Conservation (phyloP, 2,329 filamentous ascomycete genomes). For the Pestalotiopsis sp. region DNA sequence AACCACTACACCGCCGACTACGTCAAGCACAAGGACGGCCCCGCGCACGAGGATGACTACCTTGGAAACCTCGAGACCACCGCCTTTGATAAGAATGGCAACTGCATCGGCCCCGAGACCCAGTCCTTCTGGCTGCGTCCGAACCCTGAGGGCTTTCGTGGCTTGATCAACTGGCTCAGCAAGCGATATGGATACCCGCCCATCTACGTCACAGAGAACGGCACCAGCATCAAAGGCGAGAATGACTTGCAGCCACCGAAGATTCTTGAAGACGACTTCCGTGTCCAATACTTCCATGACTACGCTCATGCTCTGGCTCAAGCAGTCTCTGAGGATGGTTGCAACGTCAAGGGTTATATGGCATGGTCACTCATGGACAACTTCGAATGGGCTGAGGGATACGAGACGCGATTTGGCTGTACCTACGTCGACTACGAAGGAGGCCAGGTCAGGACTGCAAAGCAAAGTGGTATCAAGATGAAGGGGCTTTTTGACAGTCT, state of each 20-base stretch:
- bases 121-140: conserved; percentile 82
- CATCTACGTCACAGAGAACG: conserved; percentile 90
- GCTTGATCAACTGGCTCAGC: conserved; percentile 75
- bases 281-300: conserved; percentile 74
- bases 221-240: conserved; percentile 80
- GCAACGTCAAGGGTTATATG: conserved; percentile 78
- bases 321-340: conserved; percentile 71
- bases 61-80: conserved; percentile 75
- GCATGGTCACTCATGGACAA: conserved; percentile 91
- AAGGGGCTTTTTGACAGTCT: conserved; percentile 66
- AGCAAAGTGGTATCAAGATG: conserved; percentile 79
- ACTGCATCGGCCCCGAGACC: conserved; percentile 78
- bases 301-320: conserved; percentile 79
- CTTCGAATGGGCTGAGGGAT: conserved; percentile 92
- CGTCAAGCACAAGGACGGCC: conserved; percentile 70
- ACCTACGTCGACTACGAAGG: conserved; percentile 82
- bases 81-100: conserved; percentile 70
- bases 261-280: conserved; percentile 80
- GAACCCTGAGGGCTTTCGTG: conserved; percentile 74
- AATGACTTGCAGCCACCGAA: no score
- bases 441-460: conserved; percentile 77
- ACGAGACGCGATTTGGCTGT: conserved; percentile 83
- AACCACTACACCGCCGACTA: conserved; percentile 93
- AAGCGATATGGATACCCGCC: conserved; percentile 74
- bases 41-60: conserved; percentile 66